phyloP scores from a whole-genome alignment of 345 rosid genomes.

The Syzygium grande region DNA sequence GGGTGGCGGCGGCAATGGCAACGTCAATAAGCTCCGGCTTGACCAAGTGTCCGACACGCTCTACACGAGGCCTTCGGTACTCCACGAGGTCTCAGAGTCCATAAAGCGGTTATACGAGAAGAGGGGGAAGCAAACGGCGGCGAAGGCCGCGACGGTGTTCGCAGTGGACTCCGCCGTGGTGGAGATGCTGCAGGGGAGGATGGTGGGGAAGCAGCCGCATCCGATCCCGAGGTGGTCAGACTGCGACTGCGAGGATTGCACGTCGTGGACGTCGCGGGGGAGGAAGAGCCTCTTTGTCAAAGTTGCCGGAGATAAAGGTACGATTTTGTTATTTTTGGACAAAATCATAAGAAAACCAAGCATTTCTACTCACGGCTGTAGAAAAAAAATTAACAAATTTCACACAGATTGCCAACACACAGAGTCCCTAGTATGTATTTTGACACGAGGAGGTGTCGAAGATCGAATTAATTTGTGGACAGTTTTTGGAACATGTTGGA shows the following conservation, averaged over 20 bases:
- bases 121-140: conserved; percentile 15
- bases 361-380: not conserved
- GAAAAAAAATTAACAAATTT: not conserved
- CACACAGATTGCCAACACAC: not conserved
- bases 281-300: conserved; percentile 66
- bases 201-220: conserved; percentile 31
- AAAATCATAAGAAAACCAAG: not conserved
- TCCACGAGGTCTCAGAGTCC: conserved; percentile 5
- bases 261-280: conserved; percentile 53
- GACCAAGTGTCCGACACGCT: conserved; percentile 1
- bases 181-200: conserved; percentile 62
- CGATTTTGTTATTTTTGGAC: not conserved
- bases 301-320: conserved; percentile 55
- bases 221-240: conserved; percentile 89
- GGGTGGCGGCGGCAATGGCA: conserved; percentile 3
- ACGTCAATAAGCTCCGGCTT: not conserved
- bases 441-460: not conserved
- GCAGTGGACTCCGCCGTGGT: conserved; percentile 59
- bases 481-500: not conserved
- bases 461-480: not conserved
- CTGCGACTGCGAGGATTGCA: conserved; percentile 78
- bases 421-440: not conserved
- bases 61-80: not conserved
- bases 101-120: conserved; percentile 15
- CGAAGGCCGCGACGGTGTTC: conserved; percentile 29